Conservation (phyloP, 2,329 filamentous ascomycete genomes). For the Trichoderma atroviride region DNA sequence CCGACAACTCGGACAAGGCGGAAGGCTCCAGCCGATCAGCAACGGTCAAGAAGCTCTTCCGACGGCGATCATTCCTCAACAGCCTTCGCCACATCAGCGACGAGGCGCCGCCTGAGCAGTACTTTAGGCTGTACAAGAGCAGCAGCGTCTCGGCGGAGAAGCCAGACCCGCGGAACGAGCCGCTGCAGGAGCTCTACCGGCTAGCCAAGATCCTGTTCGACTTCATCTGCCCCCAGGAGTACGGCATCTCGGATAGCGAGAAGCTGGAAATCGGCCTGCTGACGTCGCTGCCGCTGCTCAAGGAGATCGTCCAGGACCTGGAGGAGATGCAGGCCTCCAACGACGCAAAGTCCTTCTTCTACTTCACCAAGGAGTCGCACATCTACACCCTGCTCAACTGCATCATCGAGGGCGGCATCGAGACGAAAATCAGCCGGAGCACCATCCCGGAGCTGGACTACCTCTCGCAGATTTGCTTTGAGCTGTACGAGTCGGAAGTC, state of each 20-base stretch:
- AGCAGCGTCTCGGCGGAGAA: slow-evolving; percentile 67
- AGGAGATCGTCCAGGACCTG: slow-evolving; percentile 94
- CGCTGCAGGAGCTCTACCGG: slow-evolving; percentile 89
- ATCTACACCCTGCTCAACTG: slow-evolving; percentile 98
- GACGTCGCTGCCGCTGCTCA: slow-evolving; percentile 88
- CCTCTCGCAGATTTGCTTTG: slow-evolving; percentile 95
- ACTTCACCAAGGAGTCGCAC: slow-evolving; percentile 98
- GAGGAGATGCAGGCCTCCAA: slow-evolving; percentile 96
- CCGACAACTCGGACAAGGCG: slow-evolving; percentile 45
- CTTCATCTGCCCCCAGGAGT: slow-evolving; percentile 97
- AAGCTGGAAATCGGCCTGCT: slow-evolving; percentile 98
- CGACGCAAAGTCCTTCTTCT: slow-evolving; percentile 94
- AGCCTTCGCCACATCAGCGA: slow-evolving; percentile 53
- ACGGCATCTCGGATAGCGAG: slow-evolving; percentile 91
- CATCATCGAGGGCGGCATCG: slow-evolving; percentile 93
- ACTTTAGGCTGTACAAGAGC: slow-evolving; percentile 89
- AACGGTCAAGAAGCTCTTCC: slow-evolving; percentile 55
- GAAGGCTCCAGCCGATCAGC: slow-evolving; percentile 44
- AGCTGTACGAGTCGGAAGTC: slow-evolving; percentile 94
- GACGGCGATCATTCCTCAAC: slow-evolving; percentile 63
- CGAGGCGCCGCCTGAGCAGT: slow-evolving; percentile 66
- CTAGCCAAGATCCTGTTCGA: slow-evolving; percentile 95
- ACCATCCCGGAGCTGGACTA: slow-evolving; percentile 98
- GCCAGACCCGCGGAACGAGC: slow-evolving; percentile 80
- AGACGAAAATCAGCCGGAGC: slow-evolving; percentile 93